These are phyloP conservation scores for Candida tetrigidarum DNA, from an alignment of 1,139 yeast genomes.

Conservation along the genomic window DNA sequence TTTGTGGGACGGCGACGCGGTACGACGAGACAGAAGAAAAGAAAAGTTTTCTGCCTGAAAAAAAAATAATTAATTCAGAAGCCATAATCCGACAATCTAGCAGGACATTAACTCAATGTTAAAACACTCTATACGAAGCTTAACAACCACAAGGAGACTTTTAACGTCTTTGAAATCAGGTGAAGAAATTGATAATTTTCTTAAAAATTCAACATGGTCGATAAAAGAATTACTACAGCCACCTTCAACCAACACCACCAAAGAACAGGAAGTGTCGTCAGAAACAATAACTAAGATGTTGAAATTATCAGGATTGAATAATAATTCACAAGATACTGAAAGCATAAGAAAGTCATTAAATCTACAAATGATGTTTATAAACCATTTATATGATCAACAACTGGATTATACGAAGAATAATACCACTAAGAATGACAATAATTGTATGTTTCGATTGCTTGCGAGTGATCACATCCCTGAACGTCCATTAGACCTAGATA, in stretches of 20 bases:
- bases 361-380: slow-evolving; percentile 51
- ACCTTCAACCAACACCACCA: neutral
- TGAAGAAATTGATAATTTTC: slow-evolving; percentile 15
- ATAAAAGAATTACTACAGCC: slow-evolving; percentile 25
- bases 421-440: slow-evolving; percentile 22
- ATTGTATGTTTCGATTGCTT: slow-evolving; percentile 37
- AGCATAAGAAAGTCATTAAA: slow-evolving; percentile 36
- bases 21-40: too few species aligned
- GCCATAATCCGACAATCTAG: too few species aligned
- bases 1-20: neutral
- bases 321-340: slow-evolving; percentile 20
- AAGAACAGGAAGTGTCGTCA: slow-evolving; percentile 19
- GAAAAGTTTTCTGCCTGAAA: too few species aligned
- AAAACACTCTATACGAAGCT: slow-evolving; percentile 1
- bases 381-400: slow-evolving; percentile 42
- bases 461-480: slow-evolving; percentile 36
- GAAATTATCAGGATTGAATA: slow-evolving; percentile 48
- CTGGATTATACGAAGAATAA: slow-evolving; percentile 18
- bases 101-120: too few species aligned
- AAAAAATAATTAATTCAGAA: slow-evolving; percentile 6
- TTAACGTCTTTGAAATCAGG: neutral
- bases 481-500: slow-evolving; percentile 27
- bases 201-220: slow-evolving; percentile 34
- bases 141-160: neutral
- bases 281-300: slow-evolving; percentile 35